Evolutionary conservation across 345 rosid species (phyloP), one percentile per base, ranked within the genome.

Genomic region (Pistacia vera): DNA sequence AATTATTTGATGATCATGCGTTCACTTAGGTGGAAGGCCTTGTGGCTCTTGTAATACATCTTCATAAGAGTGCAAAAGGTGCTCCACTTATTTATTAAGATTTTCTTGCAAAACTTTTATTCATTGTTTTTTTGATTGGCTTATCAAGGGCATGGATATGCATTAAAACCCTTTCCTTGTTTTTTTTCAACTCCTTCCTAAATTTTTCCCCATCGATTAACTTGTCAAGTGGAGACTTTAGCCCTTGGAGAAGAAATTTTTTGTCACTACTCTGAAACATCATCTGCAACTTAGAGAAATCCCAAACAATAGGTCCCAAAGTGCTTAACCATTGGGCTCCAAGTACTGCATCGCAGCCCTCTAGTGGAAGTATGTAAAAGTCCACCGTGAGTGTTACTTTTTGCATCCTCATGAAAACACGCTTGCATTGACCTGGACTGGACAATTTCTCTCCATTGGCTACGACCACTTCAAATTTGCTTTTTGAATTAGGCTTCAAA

Each of bases 221-320:
- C 10, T 63, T 63, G 10, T 30, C n/a, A 1, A 1, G 13, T 7
- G 30, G 13, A 18, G 2, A n/a, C 5, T 8, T 59, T 7, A 59
- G 8, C 30, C 63, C 30, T 59, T 59, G 10, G 48, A 38, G 2
- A 13, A 70, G 10, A 4, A 70, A 51, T 2, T 25, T 35, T 48
- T n/a, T 76, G 10, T 36, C 60, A 11, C 28, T 38, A 28, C 46
- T 3, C 14, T 30, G 11, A 11, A 68, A 76, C 30, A 17, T 48
- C 73, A 76, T 68, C 0, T 0, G 55, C 18, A 76, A 22, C 3
- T 60, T 68, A 25, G 73, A 41, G 20, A 75, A 67, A 67, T 67
- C 66, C 66, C 58, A 75, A 18, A 58, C 25, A 58, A 75, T 58
- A 11, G 25, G 63, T 4, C 63, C 54, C 12, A 74, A 74, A 0